Conservation (phyloP, 2,329 filamentous ascomycete genomes). For the Pseudogymnoascus sp. region DNA sequence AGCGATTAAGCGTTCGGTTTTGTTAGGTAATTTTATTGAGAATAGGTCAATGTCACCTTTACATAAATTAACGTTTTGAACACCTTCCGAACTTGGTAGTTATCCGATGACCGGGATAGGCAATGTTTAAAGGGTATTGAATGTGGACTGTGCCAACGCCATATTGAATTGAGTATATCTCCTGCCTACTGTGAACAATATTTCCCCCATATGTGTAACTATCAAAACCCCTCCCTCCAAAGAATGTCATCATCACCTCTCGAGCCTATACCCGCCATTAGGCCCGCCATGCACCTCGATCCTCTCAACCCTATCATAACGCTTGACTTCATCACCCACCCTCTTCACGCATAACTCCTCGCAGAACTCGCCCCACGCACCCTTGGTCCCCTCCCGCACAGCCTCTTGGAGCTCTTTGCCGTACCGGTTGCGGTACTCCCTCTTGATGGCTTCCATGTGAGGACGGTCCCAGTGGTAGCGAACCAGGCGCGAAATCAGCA, state of each 20-base stretch:
- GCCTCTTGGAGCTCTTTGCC: conserved; percentile 65
- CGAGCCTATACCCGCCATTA: background rate
- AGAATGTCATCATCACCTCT: background rate
- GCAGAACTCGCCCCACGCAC: conserved; percentile 73
- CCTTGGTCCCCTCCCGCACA: conserved; percentile 66
- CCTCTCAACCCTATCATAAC: conserved; percentile 33
- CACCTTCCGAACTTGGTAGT: background rate
- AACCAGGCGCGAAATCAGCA: conserved; percentile 81
- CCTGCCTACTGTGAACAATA: background rate
- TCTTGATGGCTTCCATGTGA: conserved; percentile 74
- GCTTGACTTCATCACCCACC: conserved; percentile 51
- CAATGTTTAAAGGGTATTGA: background rate
- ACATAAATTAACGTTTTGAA: background rate
- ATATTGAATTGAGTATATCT: background rate
- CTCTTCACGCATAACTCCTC: conserved; percentile 58
- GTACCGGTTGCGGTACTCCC: conserved; percentile 73
- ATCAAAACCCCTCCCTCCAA: background rate
- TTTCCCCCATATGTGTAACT: background rate
- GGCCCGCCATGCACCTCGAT: background rate
- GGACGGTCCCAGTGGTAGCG: conserved; percentile 85
- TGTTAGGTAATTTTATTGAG: background rate
- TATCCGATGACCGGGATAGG: too few species aligned
- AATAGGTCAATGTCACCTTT: background rate
- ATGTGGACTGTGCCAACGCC: background rate
- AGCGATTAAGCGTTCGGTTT: background rate